phyloP scores from a whole-genome alignment of 1,284 basidiomycete species.

The Neolentinus lepideus region DNA sequence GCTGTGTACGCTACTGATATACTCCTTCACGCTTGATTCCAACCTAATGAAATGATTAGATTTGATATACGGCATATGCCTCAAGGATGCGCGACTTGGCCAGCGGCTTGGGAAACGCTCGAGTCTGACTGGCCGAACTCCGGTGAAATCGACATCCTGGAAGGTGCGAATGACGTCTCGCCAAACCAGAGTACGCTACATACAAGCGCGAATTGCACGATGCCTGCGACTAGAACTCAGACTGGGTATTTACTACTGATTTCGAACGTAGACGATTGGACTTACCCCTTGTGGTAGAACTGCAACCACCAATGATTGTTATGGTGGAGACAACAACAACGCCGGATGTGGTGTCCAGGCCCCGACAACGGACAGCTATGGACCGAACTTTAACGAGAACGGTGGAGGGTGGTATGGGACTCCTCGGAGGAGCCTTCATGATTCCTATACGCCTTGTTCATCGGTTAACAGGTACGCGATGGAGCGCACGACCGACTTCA shows the following conservation, averaged over 20 bases:
- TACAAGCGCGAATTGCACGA: constrained; percentile 26
- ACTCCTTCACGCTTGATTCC: neutral
- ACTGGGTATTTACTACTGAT: neutral
- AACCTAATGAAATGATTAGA: constrained; percentile 10
- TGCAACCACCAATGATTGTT: constrained; percentile 25
- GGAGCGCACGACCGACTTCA: constrained; percentile 26
- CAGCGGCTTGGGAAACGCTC: constrained; percentile 45
- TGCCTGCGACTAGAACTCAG: neutral
- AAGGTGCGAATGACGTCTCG: constrained; percentile 26
- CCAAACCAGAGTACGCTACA: constrained; percentile 35
- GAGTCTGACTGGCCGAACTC: constrained; percentile 40
- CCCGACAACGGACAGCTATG: constrained; percentile 28
- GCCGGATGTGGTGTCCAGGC: constrained; percentile 37
- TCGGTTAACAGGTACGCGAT: constrained; percentile 25
- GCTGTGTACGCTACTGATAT: constrained; percentile 37
- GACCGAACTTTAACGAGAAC: constrained; percentile 31
- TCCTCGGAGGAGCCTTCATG: neutral
- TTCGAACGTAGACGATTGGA: neutral
- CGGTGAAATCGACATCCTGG: constrained; percentile 30
- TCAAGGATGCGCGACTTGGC: constrained; percentile 31
- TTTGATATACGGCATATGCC: constrained; percentile 31
- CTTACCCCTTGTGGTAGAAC: constrained; percentile 9
- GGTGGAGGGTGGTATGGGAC: constrained; percentile 31
- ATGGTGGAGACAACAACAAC: constrained; percentile 31
- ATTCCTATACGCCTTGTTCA: neutral